phyloP scores from a whole-genome alignment of 1,284 basidiomycete species.

The Microbotryomycetes sp. region DNA sequence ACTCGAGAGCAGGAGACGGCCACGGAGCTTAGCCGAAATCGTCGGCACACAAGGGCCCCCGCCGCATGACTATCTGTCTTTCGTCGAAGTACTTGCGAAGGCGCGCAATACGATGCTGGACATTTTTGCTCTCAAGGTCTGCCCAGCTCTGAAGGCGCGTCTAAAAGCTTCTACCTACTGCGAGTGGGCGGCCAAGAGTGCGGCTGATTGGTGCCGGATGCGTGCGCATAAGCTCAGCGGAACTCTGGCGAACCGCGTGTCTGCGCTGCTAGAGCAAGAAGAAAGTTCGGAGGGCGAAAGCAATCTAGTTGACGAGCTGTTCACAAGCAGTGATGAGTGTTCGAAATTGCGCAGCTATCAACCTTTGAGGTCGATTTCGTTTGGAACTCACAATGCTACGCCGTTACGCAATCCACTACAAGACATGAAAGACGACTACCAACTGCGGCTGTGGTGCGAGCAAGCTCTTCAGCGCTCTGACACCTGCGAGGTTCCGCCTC shows the following conservation, averaged over 20 bases:
- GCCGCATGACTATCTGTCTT: slow-evolving; percentile 21
- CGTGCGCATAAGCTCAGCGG: slow-evolving; percentile 1
- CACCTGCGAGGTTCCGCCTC: background rate
- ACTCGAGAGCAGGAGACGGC: slow-evolving; percentile 6
- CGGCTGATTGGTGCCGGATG: slow-evolving; percentile 9
- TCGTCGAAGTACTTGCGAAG: slow-evolving; percentile 10
- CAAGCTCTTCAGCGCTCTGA: background rate
- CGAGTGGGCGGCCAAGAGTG: slow-evolving; percentile 12
- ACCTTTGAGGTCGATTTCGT: too few relatives aligned
- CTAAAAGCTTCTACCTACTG: slow-evolving; percentile 8
- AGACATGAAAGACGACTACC: background rate
- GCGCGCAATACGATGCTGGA: slow-evolving; percentile 19
- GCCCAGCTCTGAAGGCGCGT: background rate
- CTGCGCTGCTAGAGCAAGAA: slow-evolving; percentile 15
- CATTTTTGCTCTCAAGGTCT: slow-evolving; percentile 8
- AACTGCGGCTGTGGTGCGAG: slow-evolving; percentile 5
- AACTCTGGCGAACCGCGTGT: slow-evolving; percentile 4
- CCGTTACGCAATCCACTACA: background rate
- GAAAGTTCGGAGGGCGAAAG: too few relatives aligned
- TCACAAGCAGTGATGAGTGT: background rate
- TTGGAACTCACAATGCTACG: too few relatives aligned
- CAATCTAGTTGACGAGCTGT: background rate
- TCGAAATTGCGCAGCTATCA: too few relatives aligned
- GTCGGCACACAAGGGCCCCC: background rate
- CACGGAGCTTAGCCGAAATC: background rate